phyloP scores from a whole-genome alignment of 2,329 filamentous ascomycete species.

The Rasamsonia emersonii region DNA sequence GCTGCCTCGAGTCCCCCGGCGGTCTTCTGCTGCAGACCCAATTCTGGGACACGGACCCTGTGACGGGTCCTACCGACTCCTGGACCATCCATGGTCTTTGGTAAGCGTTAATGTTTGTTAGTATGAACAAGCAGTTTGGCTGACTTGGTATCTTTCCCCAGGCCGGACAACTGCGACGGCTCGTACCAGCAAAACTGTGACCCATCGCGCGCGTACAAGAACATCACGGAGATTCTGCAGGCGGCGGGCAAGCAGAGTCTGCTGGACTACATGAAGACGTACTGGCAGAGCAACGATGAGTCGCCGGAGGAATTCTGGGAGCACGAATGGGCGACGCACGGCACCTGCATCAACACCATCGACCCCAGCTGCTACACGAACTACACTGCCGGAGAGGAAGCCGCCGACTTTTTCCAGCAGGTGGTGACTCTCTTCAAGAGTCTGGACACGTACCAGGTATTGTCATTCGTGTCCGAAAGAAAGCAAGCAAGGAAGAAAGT shows the following conservation, averaged over 20 bases:
- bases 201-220: conserved; percentile 44
- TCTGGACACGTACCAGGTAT: conserved; percentile 45
- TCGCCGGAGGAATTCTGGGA: conserved; percentile 55
- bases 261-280: conserved; percentile 50
- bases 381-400: conserved; percentile 47
- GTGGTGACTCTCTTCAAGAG: conserved; percentile 48
- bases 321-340: conserved; percentile 65
- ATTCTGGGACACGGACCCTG: conserved; percentile 52
- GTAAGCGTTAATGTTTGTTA: conserved; percentile 25
- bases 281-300: conserved; percentile 51
- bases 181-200: conserved; percentile 51
- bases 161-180: conserved; percentile 49
- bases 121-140: background rate
- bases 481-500: too few relatives aligned
- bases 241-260: conserved; percentile 42
- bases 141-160: conserved; percentile 10
- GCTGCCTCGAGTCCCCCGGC: conserved; percentile 53
- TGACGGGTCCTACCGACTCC: conserved; percentile 45
- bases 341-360: conserved; percentile 63
- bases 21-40: conserved; percentile 51
- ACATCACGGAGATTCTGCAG: conserved; percentile 49
- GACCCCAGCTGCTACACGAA: conserved; percentile 55
- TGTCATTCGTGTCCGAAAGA: too few relatives aligned
- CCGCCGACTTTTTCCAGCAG: conserved; percentile 50
- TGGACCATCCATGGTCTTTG: conserved; percentile 54